phyloP scores from a whole-genome alignment of 176 grass and related monocot species.

The Oryza glumipatula region DNA sequence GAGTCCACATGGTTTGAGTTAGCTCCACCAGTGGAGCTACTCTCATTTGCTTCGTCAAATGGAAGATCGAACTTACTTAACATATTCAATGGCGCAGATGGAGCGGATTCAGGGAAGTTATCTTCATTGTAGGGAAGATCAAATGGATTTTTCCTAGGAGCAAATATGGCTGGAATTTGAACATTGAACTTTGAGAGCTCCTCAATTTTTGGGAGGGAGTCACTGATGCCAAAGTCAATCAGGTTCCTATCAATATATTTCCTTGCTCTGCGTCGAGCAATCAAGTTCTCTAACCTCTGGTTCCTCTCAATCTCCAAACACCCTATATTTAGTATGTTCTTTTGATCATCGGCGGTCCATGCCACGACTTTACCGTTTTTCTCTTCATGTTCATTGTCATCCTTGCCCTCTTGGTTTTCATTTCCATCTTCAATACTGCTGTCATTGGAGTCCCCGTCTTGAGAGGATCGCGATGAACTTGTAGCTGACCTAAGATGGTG shows the following conservation, averaged over 20 bases:
- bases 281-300: constrained; percentile 56
- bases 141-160: constrained; percentile 59
- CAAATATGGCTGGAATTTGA: constrained; percentile 53
- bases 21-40: constrained; percentile 22
- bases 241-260: constrained; percentile 51
- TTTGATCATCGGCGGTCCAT: constrained; percentile 70
- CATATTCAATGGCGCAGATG: constrained; percentile 41
- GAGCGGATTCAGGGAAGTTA: constrained; percentile 66
- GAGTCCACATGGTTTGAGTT: constrained; percentile 34
- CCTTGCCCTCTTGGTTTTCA: constrained; percentile 32
- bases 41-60: constrained; percentile 33
- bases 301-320: constrained; percentile 62
- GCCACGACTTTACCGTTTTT: constrained; percentile 42
- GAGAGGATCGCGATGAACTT: constrained; percentile 45
- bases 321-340: constrained; percentile 54
- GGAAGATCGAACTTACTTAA: constrained; percentile 50
- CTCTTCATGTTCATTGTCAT: background rate
- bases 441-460: constrained; percentile 48
- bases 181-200: constrained; percentile 53
- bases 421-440: constrained; percentile 41
- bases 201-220: constrained; percentile 37
- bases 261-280: constrained; percentile 49
- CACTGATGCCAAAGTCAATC: constrained; percentile 46
- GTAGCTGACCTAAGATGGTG: constrained; percentile 38
- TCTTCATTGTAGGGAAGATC: constrained; percentile 61